Conservation (phyloP, 208 protist genomes). For the Trypanosoma vivax region DNA sequence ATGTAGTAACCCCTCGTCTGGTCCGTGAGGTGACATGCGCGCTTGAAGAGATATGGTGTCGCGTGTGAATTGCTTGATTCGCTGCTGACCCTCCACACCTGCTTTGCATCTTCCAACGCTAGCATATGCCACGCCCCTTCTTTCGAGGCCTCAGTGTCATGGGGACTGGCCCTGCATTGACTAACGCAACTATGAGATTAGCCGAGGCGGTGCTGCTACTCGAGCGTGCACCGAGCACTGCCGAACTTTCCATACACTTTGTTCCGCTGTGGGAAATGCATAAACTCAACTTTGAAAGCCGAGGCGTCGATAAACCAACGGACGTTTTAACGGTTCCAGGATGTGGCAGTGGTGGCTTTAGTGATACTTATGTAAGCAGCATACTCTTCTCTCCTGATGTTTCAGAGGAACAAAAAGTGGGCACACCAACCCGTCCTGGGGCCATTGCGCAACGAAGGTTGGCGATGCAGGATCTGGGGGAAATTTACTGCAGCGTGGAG, state of each 20-base stretch:
- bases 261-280: constrained; percentile 44
- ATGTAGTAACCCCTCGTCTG: no score
- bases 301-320: constrained; percentile 41
- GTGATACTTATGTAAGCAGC: constrained; percentile 22
- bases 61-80: no score
- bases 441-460: constrained; percentile 3
- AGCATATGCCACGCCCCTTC: constrained; percentile 11
- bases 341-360: constrained; percentile 20
- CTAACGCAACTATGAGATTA: constrained; percentile 17
- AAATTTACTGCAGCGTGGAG: constrained; percentile 63
- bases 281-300: constrained; percentile 32
- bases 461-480: constrained; percentile 46
- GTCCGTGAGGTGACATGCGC: no score
- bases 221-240: constrained; percentile 35
- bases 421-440: no score
- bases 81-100: no score
- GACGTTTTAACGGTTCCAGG: constrained; percentile 79
- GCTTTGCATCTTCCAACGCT: neutral
- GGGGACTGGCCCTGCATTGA: constrained; percentile 34
- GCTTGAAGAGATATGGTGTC: no score
- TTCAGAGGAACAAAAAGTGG: no score
- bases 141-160: constrained; percentile 32
- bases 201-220: constrained; percentile 32
- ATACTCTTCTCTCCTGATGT: constrained; percentile 33
- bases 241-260: constrained; percentile 41